Evolutionary conservation across 257 asterid species (phyloP).

Genomic region (Solanum tarijense): DNA sequence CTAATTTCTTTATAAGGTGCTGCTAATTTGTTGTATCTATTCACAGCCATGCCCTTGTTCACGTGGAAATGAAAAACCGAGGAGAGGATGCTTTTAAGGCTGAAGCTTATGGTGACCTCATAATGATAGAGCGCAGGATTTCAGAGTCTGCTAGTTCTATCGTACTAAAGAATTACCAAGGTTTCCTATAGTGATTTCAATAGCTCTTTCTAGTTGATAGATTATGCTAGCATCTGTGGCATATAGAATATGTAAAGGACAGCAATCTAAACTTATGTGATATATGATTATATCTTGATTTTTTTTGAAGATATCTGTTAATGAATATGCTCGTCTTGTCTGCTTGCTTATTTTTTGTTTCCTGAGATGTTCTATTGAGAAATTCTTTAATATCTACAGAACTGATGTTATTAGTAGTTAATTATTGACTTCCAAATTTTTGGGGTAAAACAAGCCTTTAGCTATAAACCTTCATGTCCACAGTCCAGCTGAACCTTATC

Average conservation of each 20-base stretch:
- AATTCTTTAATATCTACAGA: neutral
- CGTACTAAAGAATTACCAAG: slow-evolving; percentile 63
- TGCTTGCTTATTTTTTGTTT: neutral
- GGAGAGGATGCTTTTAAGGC: slow-evolving; percentile 93
- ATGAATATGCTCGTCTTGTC: neutral
- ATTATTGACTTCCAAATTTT: neutral
- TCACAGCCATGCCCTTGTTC: slow-evolving; percentile 76
- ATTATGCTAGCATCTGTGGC: neutral
- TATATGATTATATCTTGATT: neutral
- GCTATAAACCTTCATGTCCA: neutral
- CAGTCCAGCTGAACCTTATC: neutral
- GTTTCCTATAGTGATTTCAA: slow-evolving; percentile 19
- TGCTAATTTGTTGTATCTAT: neutral
- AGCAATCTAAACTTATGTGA: neutral
- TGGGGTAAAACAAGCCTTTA: neutral
- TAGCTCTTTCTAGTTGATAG: neutral
- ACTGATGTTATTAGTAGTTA: neutral
- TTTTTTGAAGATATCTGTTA: neutral
- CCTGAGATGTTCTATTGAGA: neutral
- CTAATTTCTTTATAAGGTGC: neutral
- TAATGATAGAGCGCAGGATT: slow-evolving; percentile 71
- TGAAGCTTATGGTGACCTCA: slow-evolving; percentile 59
- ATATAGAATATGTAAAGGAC: neutral
- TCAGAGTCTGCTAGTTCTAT: slow-evolving; percentile 51
- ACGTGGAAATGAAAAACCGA: slow-evolving; percentile 73